A percentile compares a stretch with the other conserved stretches of the same genome.
These are phyloP conservation scores for Ilyonectria robusta DNA, from an alignment of 2,329 filamentous ascomycete species.

Conservation along the genomic window DNA sequence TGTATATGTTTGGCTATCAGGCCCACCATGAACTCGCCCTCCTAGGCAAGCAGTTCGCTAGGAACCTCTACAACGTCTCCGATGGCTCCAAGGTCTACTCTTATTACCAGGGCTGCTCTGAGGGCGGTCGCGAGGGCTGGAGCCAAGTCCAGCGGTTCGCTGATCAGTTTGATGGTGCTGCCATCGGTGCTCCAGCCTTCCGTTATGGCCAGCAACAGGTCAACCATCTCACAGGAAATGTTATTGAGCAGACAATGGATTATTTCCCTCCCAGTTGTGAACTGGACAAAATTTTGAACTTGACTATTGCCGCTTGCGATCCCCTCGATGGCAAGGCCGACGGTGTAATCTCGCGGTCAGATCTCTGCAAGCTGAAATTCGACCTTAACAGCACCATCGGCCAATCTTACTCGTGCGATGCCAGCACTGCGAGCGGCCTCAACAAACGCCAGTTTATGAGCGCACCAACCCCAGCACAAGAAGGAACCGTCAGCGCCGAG, in stretches of 20 bases:
- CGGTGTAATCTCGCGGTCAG: slow-evolving; percentile 23
- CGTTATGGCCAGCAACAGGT: slow-evolving; percentile 62
- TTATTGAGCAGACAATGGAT: slow-evolving; percentile 55
- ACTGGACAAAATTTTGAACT: slow-evolving; percentile 23
- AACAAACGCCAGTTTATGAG: slow-evolving; percentile 19
- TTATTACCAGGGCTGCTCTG: slow-evolving; percentile 69
- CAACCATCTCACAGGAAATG: slow-evolving; percentile 56
- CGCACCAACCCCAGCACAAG: slow-evolving; percentile 49
- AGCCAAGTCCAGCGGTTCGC: slow-evolving; percentile 66
- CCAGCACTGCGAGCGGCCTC: slow-evolving; percentile 3
- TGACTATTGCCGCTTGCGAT: slow-evolving; percentile 25
- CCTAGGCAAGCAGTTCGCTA: slow-evolving; percentile 60
- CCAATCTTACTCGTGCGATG: slow-evolving; percentile 51
- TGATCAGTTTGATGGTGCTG: slow-evolving; percentile 61
- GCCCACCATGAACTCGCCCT: slow-evolving; percentile 54
- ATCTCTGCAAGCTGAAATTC: slow-evolving; percentile 49
- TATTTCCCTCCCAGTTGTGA: slow-evolving; percentile 55
- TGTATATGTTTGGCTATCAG: slow-evolving; percentile 57
- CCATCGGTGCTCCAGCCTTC: slow-evolving; percentile 64
- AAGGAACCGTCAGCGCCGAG: slow-evolving; percentile 51
- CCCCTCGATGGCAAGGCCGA: slow-evolving; percentile 21
- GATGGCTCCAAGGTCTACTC: slow-evolving; percentile 53
- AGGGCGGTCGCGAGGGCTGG: slow-evolving; percentile 65
- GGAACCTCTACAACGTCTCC: slow-evolving; percentile 56
- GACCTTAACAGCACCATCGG: slow-evolving; percentile 50